Conservation (phyloP, 352 stramenopile genomes). For the Phytophthora ramorum region DNA sequence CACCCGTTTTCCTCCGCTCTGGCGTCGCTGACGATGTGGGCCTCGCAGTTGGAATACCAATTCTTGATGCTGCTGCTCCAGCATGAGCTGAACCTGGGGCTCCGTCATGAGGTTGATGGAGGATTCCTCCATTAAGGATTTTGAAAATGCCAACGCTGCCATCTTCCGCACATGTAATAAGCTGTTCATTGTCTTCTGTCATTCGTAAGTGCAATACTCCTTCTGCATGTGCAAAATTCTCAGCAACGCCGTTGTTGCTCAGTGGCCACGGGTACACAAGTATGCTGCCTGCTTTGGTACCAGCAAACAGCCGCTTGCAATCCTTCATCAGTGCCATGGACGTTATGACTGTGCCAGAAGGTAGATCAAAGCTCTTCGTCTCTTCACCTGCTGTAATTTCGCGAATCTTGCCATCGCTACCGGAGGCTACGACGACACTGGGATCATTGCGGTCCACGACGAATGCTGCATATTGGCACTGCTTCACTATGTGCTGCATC, state of each 20-base stretch:
- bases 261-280: conserved; percentile 73
- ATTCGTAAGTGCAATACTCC: conserved; percentile 71
- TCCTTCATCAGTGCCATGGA: conserved; percentile 70
- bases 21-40: conserved; percentile 24
- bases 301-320: conserved; percentile 69
- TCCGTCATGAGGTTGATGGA: conserved; percentile 15
- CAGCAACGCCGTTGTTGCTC: conserved; percentile 40
- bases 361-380: conserved; percentile 53
- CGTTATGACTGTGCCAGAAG: conserved; percentile 47
- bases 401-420: conserved; percentile 73
- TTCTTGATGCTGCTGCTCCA: conserved; percentile 11
- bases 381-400: conserved; percentile 73
- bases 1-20: conserved; percentile 25
- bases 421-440: conserved; percentile 58
- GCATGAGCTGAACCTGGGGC: neutral
- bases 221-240: conserved; percentile 68
- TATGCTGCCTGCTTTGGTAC: conserved; percentile 67
- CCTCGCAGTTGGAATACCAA: conserved; percentile 14
- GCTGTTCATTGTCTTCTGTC: conserved; percentile 74
- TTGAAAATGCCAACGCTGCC: conserved; percentile 70
- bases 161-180: conserved; percentile 67
- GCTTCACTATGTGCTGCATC: conserved; percentile 78
- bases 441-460: conserved; percentile 59
- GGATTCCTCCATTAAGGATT: conserved; percentile 29
- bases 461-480: conserved; percentile 74